phyloP scores from a whole-genome alignment of 768 basidiomycete species.

The Tulasnella sp. region DNA sequence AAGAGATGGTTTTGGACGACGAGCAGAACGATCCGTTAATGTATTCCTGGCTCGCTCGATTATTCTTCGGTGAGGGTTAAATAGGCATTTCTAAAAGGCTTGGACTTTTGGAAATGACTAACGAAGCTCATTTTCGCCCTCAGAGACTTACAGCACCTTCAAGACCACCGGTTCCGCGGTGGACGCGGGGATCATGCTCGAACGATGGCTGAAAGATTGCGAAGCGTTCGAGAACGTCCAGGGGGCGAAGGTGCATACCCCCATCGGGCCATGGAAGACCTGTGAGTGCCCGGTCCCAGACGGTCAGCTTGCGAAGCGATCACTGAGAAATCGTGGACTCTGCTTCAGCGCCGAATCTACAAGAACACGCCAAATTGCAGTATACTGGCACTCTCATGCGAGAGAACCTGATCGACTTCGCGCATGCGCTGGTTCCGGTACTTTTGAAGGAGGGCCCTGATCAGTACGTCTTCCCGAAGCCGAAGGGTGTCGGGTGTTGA shows the following conservation, averaged over 20 bases:
- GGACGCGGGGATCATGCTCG: conserved; percentile 28
- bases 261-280: conserved; percentile 21
- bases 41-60: conserved; percentile 23
- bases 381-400: conserved; percentile 9
- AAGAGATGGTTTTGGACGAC: conserved; percentile 26
- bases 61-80: conserved; percentile 9
- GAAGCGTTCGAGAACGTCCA: conserved; percentile 26
- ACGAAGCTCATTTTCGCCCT: not conserved
- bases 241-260: conserved; percentile 20
- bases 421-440: conserved; percentile 6
- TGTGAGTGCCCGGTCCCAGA: not conserved
- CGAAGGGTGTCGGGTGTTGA: not conserved
- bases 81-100: too few species aligned
- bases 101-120: not conserved
- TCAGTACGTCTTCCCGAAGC: not conserved
- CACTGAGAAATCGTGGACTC: not conserved
- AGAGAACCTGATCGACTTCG: conserved; percentile 22
- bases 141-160: conserved; percentile 26
- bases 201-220: not conserved
- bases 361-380: conserved; percentile 22
- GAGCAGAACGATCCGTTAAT: not conserved
- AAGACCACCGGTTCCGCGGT: conserved; percentile 9
- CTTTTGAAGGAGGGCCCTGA: not conserved
- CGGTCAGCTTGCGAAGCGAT: not conserved
- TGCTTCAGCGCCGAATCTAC: conserved; percentile 8